Evolutionary conservation across 225 moss, liverwort and hornwort genomes (phyloP).

Genomic region (Polytrichum commune): DNA sequence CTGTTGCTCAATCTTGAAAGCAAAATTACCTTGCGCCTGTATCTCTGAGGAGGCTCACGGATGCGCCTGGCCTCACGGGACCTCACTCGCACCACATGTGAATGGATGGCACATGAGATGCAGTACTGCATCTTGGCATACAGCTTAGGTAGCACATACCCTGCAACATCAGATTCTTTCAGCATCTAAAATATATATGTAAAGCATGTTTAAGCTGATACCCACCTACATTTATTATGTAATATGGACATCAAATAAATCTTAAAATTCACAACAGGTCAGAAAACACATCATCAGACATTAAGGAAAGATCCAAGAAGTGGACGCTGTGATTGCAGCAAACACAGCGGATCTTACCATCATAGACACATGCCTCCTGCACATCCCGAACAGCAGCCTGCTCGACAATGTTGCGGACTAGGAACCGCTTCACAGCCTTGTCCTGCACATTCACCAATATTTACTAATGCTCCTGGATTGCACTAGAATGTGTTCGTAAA

Average conservation of each 20-base stretch:
- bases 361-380: slow-evolving; percentile 93
- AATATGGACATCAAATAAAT: too few relatives aligned
- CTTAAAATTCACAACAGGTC: too few relatives aligned
- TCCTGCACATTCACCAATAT: slow-evolving; percentile 33
- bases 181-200: too few relatives aligned
- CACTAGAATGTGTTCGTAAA: too few relatives aligned
- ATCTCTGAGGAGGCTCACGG: slow-evolving; percentile 84
- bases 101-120: slow-evolving; percentile 84
- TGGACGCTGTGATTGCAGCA: too few relatives aligned
- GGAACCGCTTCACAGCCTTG: slow-evolving; percentile 92
- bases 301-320: too few relatives aligned
- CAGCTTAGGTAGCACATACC: slow-evolving; percentile 81
- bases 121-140: slow-evolving; percentile 94
- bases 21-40: slow-evolving; percentile 70
- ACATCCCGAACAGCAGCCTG: slow-evolving; percentile 97
- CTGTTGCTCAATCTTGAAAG: not conserved
- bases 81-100: slow-evolving; percentile 82
- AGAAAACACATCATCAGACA: too few relatives aligned
- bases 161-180: slow-evolving; percentile 21
- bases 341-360: slow-evolving; percentile 31
- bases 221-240: too few relatives aligned
- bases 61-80: slow-evolving; percentile 80
- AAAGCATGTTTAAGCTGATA: too few relatives aligned
- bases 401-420: slow-evolving; percentile 93
- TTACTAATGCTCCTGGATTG: too few relatives aligned